Base-by-base conservation (phyloP, 1,139 yeast genomes). In the Martiniozyma asiatica region DNA sequence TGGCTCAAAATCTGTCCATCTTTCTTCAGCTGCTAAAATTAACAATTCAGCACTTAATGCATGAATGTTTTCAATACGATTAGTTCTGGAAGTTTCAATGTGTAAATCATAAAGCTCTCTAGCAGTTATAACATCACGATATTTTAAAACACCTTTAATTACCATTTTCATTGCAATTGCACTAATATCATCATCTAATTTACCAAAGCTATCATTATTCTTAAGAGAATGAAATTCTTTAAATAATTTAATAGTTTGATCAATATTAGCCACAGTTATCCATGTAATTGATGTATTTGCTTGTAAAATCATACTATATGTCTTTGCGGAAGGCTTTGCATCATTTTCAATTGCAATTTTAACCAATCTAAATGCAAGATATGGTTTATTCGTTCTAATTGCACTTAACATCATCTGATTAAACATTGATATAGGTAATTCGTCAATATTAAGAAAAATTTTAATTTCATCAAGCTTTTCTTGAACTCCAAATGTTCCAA, bases 401-500 rank as follows among this genome's bases (percentile, higher is more conserved):
- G 55, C 61, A 38, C 56, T 64, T 34, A 51, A 58, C 3, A 70
- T 57, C 26, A 63, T 53, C 35, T 59, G 59, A 39, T 70, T 68
- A 41, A 55, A 68, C 1, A 61, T 45, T 11, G 48, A 48, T 0
- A 59, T 42, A 2, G 63, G 59, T 4, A 49, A 25, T 7, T 20
- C 15, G 2, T 36, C 30, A 2, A 25, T 11, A 3, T 29, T 26
- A 9, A 39, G 27, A 9, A 13, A 25, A 17, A 34, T 20, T 7
- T 31, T 29, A 2, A 45, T 31, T 11, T 36, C 36, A 13, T 41
- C 35, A 6, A 50, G 16, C 19, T 35, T 33, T 4, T 22, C 18
- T 8, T 37, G 35, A 8, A 40, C 9, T 6, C 40, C 38, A 16
- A 32, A 27, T 3, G 41, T 22, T 2, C 46, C 43, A 30, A 33